These are phyloP conservation scores for Oidium heveae DNA, from an alignment of 2,329 filamentous ascomycete genomes.

Conservation along the genomic window DNA sequence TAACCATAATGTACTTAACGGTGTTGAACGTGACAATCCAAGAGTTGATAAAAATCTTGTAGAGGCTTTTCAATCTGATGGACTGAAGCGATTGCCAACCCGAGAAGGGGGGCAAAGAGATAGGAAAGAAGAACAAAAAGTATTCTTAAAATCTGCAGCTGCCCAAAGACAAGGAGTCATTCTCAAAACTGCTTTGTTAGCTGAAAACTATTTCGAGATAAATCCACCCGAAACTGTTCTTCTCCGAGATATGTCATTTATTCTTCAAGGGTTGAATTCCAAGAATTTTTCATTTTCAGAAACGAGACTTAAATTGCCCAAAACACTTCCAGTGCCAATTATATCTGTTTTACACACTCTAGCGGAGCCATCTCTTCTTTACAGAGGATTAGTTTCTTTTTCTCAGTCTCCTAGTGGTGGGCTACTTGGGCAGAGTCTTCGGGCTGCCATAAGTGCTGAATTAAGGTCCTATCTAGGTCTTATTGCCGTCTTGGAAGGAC, in stretches of 20 bases:
- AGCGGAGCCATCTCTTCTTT: slow-evolving; percentile 83
- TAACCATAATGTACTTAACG: neutral
- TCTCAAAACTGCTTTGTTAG: slow-evolving; percentile 27
- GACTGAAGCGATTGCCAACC: slow-evolving; percentile 16
- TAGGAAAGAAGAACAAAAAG: slow-evolving; percentile 12
- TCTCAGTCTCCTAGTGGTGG: slow-evolving; percentile 60
- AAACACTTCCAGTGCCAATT: slow-evolving; percentile 58
- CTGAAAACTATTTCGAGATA: slow-evolving; percentile 28
- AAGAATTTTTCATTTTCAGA: slow-evolving; percentile 56
- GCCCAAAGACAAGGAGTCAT: slow-evolving; percentile 9
- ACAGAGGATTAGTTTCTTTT: slow-evolving; percentile 56
- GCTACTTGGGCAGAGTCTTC: slow-evolving; percentile 73
- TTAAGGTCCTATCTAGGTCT: slow-evolving; percentile 72
- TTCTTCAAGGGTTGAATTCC: slow-evolving; percentile 75
- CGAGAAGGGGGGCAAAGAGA: slow-evolving; percentile 13
- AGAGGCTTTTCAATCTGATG: slow-evolving; percentile 29
- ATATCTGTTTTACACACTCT: slow-evolving; percentile 71
- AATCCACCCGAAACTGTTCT: slow-evolving; percentile 40
- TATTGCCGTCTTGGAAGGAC: slow-evolving; percentile 75
- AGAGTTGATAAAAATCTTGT: slow-evolving; percentile 15
- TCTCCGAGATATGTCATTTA: slow-evolving; percentile 68
- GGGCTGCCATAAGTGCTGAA: slow-evolving; percentile 65
- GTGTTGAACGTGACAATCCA: slow-evolving; percentile 12
- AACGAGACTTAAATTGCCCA: slow-evolving; percentile 47
- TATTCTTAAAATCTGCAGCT: slow-evolving; percentile 9